A percentile compares a stretch with the other conserved stretches of the same genome.
Conservation (phyloP, 306 rosid species). For the Carpinus fangiana region DNA sequence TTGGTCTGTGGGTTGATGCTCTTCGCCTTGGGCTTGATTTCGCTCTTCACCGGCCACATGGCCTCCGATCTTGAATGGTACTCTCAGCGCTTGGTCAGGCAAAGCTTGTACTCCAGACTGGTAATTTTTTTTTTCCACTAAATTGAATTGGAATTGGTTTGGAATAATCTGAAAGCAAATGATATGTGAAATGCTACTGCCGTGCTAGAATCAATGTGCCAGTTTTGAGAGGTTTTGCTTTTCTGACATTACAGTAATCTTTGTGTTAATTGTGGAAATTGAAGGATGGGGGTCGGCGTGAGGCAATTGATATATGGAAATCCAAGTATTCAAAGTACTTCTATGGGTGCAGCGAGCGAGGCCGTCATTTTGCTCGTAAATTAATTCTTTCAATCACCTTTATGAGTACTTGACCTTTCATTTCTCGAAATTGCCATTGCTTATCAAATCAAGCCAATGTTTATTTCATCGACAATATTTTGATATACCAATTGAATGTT, state of each 20-base stretch:
- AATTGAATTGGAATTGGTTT: background rate
- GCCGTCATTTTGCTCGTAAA: conserved; percentile 65
- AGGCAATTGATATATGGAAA: conserved; percentile 78
- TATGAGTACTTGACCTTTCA: too few relatives aligned
- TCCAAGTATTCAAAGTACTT: conserved; percentile 75
- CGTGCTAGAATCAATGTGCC: background rate
- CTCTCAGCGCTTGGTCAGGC: conserved; percentile 67
- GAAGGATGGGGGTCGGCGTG: conserved; percentile 59
- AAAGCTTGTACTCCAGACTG: conserved; percentile 54
- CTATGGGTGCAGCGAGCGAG: conserved; percentile 80
- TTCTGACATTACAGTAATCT: background rate
- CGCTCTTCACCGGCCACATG: conserved; percentile 87
- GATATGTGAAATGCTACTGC: background rate
- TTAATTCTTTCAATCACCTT: conserved; percentile 6
- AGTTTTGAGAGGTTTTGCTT: background rate
- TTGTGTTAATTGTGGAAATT: conserved; percentile 24
- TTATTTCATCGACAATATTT: too few relatives aligned
- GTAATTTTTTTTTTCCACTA: conserved; percentile 23
- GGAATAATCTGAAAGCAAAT: background rate
- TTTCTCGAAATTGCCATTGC: too few relatives aligned
- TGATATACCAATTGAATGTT: background rate
- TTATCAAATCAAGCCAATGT: too few relatives aligned
- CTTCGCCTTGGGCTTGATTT: conserved; percentile 78
- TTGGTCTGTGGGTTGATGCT: conserved; percentile 83
- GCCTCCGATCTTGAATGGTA: conserved; percentile 97